A percentile compares a stretch with the other conserved stretches of the same genome.
phyloP scores from a whole-genome alignment of 371 early-diverging fungal species.

The Syncephalis plumigaleata region DNA sequence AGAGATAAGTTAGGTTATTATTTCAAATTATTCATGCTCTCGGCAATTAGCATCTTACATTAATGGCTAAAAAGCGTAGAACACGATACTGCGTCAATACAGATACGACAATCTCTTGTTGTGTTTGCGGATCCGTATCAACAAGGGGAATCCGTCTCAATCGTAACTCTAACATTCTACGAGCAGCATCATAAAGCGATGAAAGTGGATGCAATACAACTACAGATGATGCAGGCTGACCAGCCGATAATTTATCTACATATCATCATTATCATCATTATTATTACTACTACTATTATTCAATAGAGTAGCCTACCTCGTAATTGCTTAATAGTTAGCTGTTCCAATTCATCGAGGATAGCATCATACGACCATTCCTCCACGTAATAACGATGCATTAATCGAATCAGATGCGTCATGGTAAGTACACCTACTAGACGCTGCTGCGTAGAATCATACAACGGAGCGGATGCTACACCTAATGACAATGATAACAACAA shows the following conservation, averaged over 20 bases:
- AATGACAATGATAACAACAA: constrained; percentile 2
- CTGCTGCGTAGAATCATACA: constrained; percentile 69
- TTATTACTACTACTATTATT: no score
- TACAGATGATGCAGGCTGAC: constrained; percentile 29
- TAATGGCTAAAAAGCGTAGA: constrained; percentile 73
- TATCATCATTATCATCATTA: constrained; percentile 9
- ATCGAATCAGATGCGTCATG: constrained; percentile 79
- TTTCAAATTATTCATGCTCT: constrained; percentile 1
- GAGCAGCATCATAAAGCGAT: constrained; percentile 67
- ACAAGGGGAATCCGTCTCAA: constrained; percentile 77
- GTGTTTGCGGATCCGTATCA: constrained; percentile 53
- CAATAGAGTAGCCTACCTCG: constrained; percentile 21
- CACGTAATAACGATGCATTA: constrained; percentile 75
- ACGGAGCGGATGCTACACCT: constrained; percentile 88
- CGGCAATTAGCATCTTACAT: constrained; percentile 29
- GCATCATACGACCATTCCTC: constrained; percentile 53
- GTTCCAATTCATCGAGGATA: constrained; percentile 71
- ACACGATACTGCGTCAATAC: constrained; percentile 84
- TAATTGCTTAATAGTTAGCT: constrained; percentile 54
- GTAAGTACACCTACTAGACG: constrained; percentile 84
- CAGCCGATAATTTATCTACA: constrained; percentile 31
- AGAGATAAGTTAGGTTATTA: constrained; percentile 4
- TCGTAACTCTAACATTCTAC: constrained; percentile 50
- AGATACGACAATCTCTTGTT: constrained; percentile 73
- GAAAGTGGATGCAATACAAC: constrained; percentile 65